Base-by-base conservation (phyloP, 768 basidiomycete genomes). In the Suillus tomentosus region DNA sequence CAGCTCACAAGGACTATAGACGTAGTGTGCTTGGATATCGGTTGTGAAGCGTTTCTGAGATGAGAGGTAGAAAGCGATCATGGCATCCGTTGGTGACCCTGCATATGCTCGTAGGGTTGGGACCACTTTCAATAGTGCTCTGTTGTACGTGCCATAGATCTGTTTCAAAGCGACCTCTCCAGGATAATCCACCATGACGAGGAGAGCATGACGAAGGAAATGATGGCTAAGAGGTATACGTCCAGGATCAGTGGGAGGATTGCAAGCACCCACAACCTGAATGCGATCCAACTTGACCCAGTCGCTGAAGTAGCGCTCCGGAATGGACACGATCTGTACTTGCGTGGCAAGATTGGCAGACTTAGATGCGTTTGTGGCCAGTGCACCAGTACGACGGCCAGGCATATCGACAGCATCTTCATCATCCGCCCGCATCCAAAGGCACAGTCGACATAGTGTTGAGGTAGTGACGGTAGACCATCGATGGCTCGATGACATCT, bases 261-360 rank as follows among this genome's bases (percentile, higher is more conserved):
- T 99, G 78, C 97, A 99, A 58, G 97, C 97, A 57, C 97, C 97
- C 53, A 99, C 97, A 73, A 99, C 98, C 76, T 99, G 97, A 65
- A 99, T 98, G n/a, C 97, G 88, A 75, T 99, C 97, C 60, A 99
- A 83, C 71, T 90, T 93, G 69, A 99, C 95, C 96, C 96, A 99
- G 15, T 87, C 85, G 4, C 81, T 85, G 73, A 98, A 96, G 81
- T 90, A 95, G 1, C 87, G 88, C 68, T 92, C 89, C 9, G 96
- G 80, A 42, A 95, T 86, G 10, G 76, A 72, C 24, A 90, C 88
- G 60, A 94, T 85, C 69, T 89, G 84, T 72, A 87, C 85, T 78
- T 96, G 95, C 0, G 89, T 91, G 39, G 76, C 74, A 40, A 96
- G 83, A 72, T 92, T 86, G 51, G 82, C 82, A 39, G 86, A 90